Evolutionary conservation across 2,329 filamentous ascomycete species (phyloP).

Genomic region (Fusarium longipes): DNA sequence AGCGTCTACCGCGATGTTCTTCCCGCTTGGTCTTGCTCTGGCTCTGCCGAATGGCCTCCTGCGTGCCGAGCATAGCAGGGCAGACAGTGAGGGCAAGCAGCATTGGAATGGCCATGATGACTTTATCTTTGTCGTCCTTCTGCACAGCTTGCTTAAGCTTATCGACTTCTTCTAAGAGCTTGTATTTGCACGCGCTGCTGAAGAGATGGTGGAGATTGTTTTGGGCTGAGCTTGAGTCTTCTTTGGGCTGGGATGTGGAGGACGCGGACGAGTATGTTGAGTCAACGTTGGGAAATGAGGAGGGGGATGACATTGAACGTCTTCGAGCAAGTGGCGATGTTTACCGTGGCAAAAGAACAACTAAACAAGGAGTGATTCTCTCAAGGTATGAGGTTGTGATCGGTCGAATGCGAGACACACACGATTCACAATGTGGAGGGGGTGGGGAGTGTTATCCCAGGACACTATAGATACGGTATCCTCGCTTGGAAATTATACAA

Average conservation of each 20-base stretch:
- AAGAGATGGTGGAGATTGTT: constrained; percentile 42
- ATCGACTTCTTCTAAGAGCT: constrained; percentile 44
- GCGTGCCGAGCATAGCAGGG: constrained; percentile 57
- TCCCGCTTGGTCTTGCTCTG: constrained; percentile 59
- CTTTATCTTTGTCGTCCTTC: constrained; percentile 43
- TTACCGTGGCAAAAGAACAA: constrained; percentile 28
- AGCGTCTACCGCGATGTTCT: constrained; percentile 60
- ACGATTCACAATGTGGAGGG: not conserved
- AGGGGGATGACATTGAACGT: constrained; percentile 42
- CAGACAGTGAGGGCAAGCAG: constrained; percentile 47
- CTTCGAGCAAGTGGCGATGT: constrained; percentile 21
- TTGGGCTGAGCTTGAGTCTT: constrained; percentile 26
- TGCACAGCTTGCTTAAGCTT: constrained; percentile 44
- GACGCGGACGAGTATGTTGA: constrained; percentile 22
- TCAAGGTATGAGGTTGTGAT: constrained; percentile 8
- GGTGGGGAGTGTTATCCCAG: constrained; percentile 31
- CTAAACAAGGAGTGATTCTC: constrained; percentile 28
- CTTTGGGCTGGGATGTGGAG: constrained; percentile 16
- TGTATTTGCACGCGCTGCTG: constrained; percentile 39
- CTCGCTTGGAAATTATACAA: constrained; percentile 25
- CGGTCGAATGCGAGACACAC: constrained; percentile 30
- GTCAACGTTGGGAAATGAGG: constrained; percentile 23
- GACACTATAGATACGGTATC: constrained; percentile 12
- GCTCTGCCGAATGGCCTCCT: constrained; percentile 60
- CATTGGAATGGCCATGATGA: constrained; percentile 48